Evolutionary conservation across 140 eudicot genomes (phyloP), one percentile per base, ranked within the genome.

Genomic region (Flaveria floridana): DNA sequence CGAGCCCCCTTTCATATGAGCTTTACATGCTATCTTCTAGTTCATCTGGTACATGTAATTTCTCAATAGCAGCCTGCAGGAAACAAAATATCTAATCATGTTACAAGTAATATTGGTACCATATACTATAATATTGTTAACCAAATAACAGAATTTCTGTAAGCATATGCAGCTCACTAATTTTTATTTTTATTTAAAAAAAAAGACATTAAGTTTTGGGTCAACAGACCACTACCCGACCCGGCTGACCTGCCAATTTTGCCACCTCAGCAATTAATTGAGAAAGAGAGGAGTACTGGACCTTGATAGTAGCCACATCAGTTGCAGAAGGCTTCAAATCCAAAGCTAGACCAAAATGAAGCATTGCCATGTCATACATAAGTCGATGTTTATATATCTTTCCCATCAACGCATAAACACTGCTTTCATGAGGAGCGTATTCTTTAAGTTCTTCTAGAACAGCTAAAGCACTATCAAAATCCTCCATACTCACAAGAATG

Each of bases 311-410:
- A 78, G 99, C 97, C 61, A 95, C 99, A 82, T 95, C 99, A 0
- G 99, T 82, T 52, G 99, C 96, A 23, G 99, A 85, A 79, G 99
- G 99, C 82, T 95, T 95, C 84, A 95, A 76, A 85, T 95, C 99
- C 86, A 95, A 82, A 46, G 97, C 97, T 10, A 88, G 81, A 81
- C 99, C 99, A 82, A 95, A 95, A 84, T 95, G 92, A 83, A 89
- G 97, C 99, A 95, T 95, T 19, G 99, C 97, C 69, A 85, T 83
- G 70, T 88, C 96, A 46, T 85, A 84, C 92, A 84, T 86, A 61
- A 79, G 86, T 3, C 82, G 86, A 16, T 88, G 80, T 85, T 95
- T 95, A 65, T 88, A 95, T 65, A 95, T 89, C 86, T 84, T 87
- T 7, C 99, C 99, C 99, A 95, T 95, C 59, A 95, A 80, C 0